Percentiles rank a stretch among this genome's conserved stretches.
Conservation (phyloP, 805 yeast genomes). For the Phaffomyces thermotolerans region DNA sequence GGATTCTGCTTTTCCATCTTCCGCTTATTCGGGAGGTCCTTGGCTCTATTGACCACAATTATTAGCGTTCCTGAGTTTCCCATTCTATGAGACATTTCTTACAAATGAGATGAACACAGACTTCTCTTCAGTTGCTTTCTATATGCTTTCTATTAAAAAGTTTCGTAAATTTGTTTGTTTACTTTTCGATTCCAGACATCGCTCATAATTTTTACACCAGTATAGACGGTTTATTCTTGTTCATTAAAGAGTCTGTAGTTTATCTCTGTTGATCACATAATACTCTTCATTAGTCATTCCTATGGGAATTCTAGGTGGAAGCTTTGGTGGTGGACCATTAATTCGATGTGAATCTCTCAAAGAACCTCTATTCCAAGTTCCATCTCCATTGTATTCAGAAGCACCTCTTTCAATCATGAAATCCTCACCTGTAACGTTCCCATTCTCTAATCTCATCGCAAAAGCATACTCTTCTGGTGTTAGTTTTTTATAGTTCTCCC, state of each 20-base stretch:
- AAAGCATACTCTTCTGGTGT: conserved; percentile 16
- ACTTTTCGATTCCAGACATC: neutral
- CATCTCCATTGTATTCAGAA: conserved; percentile 22
- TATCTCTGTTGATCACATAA: conserved; percentile 11
- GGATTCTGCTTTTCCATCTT: conserved; percentile 93
- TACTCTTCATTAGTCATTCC: conserved; percentile 22
- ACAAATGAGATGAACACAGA: neutral
- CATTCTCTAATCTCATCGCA: conserved; percentile 18
- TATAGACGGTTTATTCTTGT: neutral
- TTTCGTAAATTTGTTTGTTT: neutral
- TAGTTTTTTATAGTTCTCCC: conserved; percentile 5
- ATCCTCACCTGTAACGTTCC: conserved; percentile 11
- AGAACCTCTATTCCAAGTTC: conserved; percentile 17
- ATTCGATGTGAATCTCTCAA: conserved; percentile 13
- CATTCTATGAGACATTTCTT: conserved; percentile 19
- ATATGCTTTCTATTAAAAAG: too few species aligned
- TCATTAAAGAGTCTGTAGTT: conserved; percentile 6
- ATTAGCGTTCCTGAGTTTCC: conserved; percentile 48
- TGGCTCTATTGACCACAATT: conserved; percentile 72
- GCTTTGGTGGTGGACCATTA: conserved; percentile 11
- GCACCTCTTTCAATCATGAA: conserved; percentile 18
- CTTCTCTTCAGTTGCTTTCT: too few species aligned
- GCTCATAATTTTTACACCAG: neutral
- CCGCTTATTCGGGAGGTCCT: conserved; percentile 78
- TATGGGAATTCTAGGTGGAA: conserved; percentile 22